A percentile compares a stretch with the other conserved stretches of the same genome.
Evolutionary conservation across 163 green algal genomes (phyloP).

Genomic region (Chlorella variabilis): DNA sequence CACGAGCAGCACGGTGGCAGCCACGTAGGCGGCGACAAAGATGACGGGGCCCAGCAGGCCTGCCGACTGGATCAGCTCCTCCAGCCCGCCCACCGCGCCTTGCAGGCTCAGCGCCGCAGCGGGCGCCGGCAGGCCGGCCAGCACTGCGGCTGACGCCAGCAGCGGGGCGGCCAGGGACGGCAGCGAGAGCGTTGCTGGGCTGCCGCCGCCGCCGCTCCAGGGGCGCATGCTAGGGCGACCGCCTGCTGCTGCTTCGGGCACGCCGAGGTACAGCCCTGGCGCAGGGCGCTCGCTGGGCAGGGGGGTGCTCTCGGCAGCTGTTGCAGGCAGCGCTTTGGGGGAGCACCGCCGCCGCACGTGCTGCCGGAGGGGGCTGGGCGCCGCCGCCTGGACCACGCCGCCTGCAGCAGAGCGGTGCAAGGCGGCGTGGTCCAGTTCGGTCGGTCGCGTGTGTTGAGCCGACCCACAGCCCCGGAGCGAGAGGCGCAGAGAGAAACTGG

Average conservation of each 20-base stretch:
- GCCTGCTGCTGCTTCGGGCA: neutral
- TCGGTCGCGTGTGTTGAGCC: too few relatives aligned
- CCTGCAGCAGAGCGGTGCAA: neutral
- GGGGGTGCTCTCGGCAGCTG: neutral
- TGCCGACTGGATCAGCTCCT: conserved; percentile 16
- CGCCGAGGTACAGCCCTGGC: neutral
- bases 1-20: conserved; percentile 75
- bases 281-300: neutral
- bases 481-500: too few relatives aligned
- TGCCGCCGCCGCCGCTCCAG: neutral
- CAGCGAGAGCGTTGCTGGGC: neutral
- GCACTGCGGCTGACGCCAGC: neutral
- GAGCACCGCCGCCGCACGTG: neutral
- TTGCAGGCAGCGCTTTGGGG: neutral
- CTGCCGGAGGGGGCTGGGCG: neutral
- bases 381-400: conserved; percentile 2
- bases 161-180: neutral
- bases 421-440: neutral
- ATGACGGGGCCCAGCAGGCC: conserved; percentile 54
- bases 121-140: neutral
- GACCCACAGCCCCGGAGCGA: too few relatives aligned
- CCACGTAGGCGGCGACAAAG: conserved; percentile 65
- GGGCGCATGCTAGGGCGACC: neutral
- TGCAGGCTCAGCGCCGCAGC: conserved; percentile 11
- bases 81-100: conserved; percentile 1